phyloP scores from a whole-genome alignment of 129 eudicot genomes.

The Pulicaria dysenterica region DNA sequence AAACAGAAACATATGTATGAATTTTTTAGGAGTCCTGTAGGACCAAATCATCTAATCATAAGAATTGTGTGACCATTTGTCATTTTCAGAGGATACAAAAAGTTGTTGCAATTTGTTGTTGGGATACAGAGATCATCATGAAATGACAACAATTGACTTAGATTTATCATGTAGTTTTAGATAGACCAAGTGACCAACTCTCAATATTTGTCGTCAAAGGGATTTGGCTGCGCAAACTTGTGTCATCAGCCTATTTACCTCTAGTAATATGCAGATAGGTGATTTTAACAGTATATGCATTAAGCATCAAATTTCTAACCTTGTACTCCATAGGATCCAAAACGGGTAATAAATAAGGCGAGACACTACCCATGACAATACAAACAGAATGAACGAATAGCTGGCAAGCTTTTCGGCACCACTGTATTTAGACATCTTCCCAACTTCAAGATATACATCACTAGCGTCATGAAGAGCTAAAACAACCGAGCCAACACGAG shows the following conservation, averaged over 20 bases:
- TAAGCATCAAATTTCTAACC: slow-evolving; percentile 35
- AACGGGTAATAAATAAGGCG: slow-evolving; percentile 78
- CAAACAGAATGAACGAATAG: slow-evolving; percentile 73
- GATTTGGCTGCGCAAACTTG: not conserved
- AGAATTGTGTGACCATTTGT: too few relatives aligned
- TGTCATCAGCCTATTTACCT: not conserved
- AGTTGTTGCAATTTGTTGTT: too few relatives aligned
- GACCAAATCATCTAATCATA: too few relatives aligned
- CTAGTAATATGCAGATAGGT: not conserved
- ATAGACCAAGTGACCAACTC: too few relatives aligned
- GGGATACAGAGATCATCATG: too few relatives aligned
- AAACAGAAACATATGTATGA: not conserved
- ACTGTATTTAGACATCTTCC: slow-evolving; percentile 91
- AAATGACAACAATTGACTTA: too few relatives aligned
- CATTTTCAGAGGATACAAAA: too few relatives aligned
- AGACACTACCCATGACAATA: slow-evolving; percentile 72
- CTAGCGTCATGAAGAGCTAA: slow-evolving; percentile 93
- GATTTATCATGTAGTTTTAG: too few relatives aligned
- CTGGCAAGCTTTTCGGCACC: slow-evolving; percentile 73
- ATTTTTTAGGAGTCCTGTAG: too few relatives aligned
- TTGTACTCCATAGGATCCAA: slow-evolving; percentile 91
- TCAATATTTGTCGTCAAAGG: too few relatives aligned
- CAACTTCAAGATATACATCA: slow-evolving; percentile 88
- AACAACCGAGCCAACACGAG: slow-evolving; percentile 81
- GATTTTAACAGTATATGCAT: not conserved